A percentile compares a stretch with the other conserved stretches of the same genome.
Evolutionary conservation across 495 filamentous ascomycete species (phyloP).

Genomic region (Aspergillus olivimuriae): DNA sequence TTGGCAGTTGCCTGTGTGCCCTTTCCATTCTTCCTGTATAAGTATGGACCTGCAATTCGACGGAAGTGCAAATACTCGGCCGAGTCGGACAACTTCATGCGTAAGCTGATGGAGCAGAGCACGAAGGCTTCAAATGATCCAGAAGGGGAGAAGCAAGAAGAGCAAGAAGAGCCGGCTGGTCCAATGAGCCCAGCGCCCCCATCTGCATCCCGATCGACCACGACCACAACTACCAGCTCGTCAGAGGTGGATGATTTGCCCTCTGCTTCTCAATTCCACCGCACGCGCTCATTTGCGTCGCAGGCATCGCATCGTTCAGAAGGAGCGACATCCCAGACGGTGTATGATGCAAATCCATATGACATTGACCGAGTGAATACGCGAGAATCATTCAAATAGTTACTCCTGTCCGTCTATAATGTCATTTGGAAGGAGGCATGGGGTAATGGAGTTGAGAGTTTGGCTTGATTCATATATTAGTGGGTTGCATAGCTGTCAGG

Average conservation of each 20-base stretch:
- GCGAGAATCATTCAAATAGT: constrained; percentile 11
- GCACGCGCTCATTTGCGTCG: constrained; percentile 4
- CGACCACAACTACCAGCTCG: background rate
- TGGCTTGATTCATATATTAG: no score
- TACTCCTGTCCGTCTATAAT: background rate
- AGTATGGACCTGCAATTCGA: constrained; percentile 55
- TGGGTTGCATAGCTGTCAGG: no score
- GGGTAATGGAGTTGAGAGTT: no score
- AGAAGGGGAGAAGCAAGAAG: background rate
- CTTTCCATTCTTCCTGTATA: constrained; percentile 62
- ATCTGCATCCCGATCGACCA: background rate
- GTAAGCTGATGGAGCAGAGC: constrained; percentile 36
- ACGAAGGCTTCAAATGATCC: background rate
- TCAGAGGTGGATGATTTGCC: constrained; percentile 1
- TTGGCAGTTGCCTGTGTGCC: constrained; percentile 59
- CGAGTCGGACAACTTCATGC: constrained; percentile 40
- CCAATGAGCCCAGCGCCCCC: no score
- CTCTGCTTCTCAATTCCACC: background rate
- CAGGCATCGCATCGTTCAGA: background rate
- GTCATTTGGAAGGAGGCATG: background rate
- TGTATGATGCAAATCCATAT: constrained; percentile 14
- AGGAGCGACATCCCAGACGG: background rate
- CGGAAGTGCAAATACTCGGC: constrained; percentile 58
- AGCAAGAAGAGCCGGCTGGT: no score
- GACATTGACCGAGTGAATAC: constrained; percentile 16